phyloP scores from a whole-genome alignment of 1,284 basidiomycete species.

The Tremellales sp. region DNA sequence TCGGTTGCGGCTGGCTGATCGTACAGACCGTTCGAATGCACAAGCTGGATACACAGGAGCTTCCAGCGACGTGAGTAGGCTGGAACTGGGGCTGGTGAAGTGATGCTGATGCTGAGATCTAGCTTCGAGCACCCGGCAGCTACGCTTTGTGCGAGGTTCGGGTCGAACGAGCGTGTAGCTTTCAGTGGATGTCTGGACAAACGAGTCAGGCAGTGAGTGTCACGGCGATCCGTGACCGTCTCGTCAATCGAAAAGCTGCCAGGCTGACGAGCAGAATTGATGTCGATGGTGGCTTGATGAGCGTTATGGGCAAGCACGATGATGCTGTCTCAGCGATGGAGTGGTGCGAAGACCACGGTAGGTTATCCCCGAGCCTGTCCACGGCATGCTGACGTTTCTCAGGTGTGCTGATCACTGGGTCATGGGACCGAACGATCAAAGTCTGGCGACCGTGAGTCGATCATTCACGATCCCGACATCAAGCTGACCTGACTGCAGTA shows the following conservation, averaged over 20 bases:
- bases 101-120: not conserved
- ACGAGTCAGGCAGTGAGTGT: constrained; percentile 53
- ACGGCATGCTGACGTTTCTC: not conserved
- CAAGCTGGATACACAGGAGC: constrained; percentile 19
- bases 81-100: not conserved
- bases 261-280: no score
- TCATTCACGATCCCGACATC: constrained; percentile 46
- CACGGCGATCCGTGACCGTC: no score
- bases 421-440: constrained; percentile 85
- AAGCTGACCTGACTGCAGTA: no score
- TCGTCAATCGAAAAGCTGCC: no score
- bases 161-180: constrained; percentile 39
- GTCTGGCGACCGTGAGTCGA: constrained; percentile 68
- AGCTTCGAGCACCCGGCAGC: constrained; percentile 43
- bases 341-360: constrained; percentile 48
- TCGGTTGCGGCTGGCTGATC: constrained; percentile 17
- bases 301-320: constrained; percentile 50
- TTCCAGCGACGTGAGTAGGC: constrained; percentile 26
- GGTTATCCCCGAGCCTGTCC: constrained; percentile 10
- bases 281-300: no score
- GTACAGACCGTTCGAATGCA: constrained; percentile 46
- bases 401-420: constrained; percentile 76
- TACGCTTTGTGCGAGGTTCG: constrained; percentile 47
- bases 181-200: constrained; percentile 51
- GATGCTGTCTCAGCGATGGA: constrained; percentile 48